Conservation (phyloP, 2,329 filamentous ascomycete species). For the Phoma herbarum region DNA sequence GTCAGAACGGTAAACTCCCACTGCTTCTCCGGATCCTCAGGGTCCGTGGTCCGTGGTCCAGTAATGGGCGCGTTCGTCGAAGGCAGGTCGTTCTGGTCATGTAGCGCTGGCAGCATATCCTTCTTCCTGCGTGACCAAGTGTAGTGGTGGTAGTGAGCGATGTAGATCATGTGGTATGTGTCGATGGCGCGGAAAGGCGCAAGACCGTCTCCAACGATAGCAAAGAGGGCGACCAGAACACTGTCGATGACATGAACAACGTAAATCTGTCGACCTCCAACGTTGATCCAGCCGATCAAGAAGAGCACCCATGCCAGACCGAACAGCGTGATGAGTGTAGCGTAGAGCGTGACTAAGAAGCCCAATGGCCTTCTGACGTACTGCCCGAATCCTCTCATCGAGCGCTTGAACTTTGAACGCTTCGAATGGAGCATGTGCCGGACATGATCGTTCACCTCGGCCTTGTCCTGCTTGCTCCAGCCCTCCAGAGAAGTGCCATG, state of each 20-base stretch:
- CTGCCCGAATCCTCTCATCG: conserved; percentile 80
- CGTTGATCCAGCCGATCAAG: conserved; percentile 87
- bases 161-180: conserved; percentile 87
- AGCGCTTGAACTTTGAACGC: conserved; percentile 79
- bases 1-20: conserved; percentile 69
- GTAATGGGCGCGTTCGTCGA: conserved; percentile 54
- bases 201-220: conserved; percentile 68
- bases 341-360: conserved; percentile 85
- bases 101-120: conserved; percentile 67
- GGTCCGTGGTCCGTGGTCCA: conserved; percentile 49
- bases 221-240: conserved; percentile 69
- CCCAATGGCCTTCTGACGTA: conserved; percentile 81
- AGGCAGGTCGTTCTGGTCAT: conserved; percentile 75
- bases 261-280: conserved; percentile 74
- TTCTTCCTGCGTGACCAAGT: conserved; percentile 73
- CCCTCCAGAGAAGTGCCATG: conserved; percentile 75
- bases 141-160: conserved; percentile 74
- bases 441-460: conserved; percentile 83
- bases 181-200: conserved; percentile 79
- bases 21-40: conserved; percentile 47
- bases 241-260: conserved; percentile 65
- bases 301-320: conserved; percentile 91
- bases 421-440: conserved; percentile 87
- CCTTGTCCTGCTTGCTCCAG: conserved; percentile 78
- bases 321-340: conserved; percentile 82